Percentiles rank a stretch among this genome's conserved stretches.
These are phyloP conservation scores for Lactifluus echinatus DNA, from an alignment of 768 basidiomycete genomes.

Conservation along the genomic window DNA sequence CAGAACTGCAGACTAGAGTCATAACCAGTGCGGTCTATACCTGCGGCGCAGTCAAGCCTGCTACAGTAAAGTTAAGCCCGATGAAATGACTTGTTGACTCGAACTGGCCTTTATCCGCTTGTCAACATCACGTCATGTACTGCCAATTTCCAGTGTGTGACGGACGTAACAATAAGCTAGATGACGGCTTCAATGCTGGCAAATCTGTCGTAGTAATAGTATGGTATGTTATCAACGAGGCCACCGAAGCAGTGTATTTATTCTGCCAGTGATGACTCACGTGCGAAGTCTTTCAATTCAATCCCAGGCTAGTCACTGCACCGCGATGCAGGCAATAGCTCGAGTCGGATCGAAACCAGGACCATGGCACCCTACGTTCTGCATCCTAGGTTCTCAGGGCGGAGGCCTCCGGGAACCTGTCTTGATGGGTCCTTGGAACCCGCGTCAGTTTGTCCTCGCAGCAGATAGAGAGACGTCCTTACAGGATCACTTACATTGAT, in stretches of 20 bases:
- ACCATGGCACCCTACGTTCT: no score
- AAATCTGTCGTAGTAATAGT: not conserved
- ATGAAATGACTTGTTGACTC: no score
- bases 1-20: not conserved
- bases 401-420: not conserved
- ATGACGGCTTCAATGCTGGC: not conserved
- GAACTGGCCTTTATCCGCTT: no score
- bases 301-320: not conserved
- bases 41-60: no score
- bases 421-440: not conserved
- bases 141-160: not conserved
- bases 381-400: no score
- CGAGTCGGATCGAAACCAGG: not conserved
- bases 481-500: not conserved
- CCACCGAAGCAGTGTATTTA: not conserved
- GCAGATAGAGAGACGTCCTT: not conserved
- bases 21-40: no score
- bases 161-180: not conserved
- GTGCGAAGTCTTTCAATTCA: not conserved
- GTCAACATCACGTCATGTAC: no score
- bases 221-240: not conserved
- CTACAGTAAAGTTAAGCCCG: no score
- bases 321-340: not conserved
- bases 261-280: not conserved
- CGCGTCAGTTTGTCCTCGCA: no score